phyloP scores from a whole-genome alignment of 495 filamentous ascomycete genomes.

The Apodospora peruviana region DNA sequence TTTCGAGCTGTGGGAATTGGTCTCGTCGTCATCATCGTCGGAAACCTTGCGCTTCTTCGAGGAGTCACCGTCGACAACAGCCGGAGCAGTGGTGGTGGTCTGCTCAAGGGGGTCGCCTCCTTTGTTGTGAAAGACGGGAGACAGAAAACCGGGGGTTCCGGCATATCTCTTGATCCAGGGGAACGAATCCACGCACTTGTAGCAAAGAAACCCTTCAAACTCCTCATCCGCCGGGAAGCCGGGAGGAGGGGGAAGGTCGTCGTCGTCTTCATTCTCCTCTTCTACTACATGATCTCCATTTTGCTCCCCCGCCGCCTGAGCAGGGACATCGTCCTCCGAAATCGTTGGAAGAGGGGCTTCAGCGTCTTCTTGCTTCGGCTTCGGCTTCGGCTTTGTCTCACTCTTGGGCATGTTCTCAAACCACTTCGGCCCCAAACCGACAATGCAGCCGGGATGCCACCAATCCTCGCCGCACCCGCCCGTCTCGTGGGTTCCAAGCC shows the following conservation, averaged over 20 bases:
- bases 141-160: constrained; percentile 74
- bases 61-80: not conserved
- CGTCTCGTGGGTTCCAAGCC: constrained; percentile 69
- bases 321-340: constrained; percentile 29
- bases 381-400: constrained; percentile 8
- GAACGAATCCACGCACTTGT: constrained; percentile 81
- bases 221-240: constrained; percentile 85
- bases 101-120: constrained; percentile 3
- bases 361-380: constrained; percentile 2
- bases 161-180: constrained; percentile 93
- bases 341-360: constrained; percentile 31
- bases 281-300: constrained; percentile 16
- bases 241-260: constrained; percentile 58
- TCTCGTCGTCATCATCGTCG: constrained; percentile 43
- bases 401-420: constrained; percentile 46
- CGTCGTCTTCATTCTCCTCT: constrained; percentile 39
- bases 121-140: constrained; percentile 50
- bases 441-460: constrained; percentile 95
- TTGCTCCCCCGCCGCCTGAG: constrained; percentile 15
- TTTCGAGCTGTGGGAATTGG: constrained; percentile 46
- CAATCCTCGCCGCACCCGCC: constrained; percentile 97
- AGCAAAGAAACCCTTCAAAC: constrained; percentile 88
- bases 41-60: constrained; percentile 75
- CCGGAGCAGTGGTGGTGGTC: not conserved
- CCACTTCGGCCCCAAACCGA: constrained; percentile 66